Percentiles rank a stretch among this genome's conserved stretches.
These are phyloP conservation scores for Monosporascus sp. DNA, from an alignment of 2,329 filamentous ascomycete genomes.

Conservation along the genomic window DNA sequence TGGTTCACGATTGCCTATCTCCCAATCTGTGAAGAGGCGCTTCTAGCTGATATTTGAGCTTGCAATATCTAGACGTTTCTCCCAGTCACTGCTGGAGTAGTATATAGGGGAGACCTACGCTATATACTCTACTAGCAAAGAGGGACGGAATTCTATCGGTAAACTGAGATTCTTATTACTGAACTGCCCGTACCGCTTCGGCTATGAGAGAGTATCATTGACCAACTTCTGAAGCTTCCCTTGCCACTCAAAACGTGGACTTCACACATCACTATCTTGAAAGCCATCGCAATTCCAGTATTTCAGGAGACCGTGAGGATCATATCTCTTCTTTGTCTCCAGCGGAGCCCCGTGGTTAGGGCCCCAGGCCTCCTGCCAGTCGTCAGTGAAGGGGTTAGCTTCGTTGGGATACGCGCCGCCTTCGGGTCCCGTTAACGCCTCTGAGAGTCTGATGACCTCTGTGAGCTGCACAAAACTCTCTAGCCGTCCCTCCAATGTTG, in stretches of 20 bases:
- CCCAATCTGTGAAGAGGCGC: too few species aligned
- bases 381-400: slow-evolving; percentile 28
- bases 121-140: too few species aligned
- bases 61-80: too few species aligned
- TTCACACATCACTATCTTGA: slow-evolving; percentile 11
- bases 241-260: slow-evolving; percentile 10
- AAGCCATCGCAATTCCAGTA: slow-evolving; percentile 21
- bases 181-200: too few species aligned
- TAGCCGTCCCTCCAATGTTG: slow-evolving; percentile 13
- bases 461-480: slow-evolving; percentile 11
- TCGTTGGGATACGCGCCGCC: slow-evolving; percentile 37
- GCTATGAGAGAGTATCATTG: not conserved
- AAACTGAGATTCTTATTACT: too few species aligned
- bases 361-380: slow-evolving; percentile 31
- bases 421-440: slow-evolving; percentile 18
- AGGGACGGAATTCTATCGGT: too few species aligned
- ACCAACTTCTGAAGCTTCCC: slow-evolving; percentile 11
- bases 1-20: too few species aligned
- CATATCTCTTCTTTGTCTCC: slow-evolving; percentile 26
- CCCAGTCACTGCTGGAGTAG: too few species aligned
- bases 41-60: too few species aligned
- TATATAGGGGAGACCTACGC: too few species aligned
- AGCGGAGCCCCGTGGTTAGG: slow-evolving; percentile 26
- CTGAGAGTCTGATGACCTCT: slow-evolving; percentile 7
- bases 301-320: slow-evolving; percentile 27